Percentiles rank a stretch among this genome's conserved stretches.
These are phyloP conservation scores for Ceratobasidium sp. DNA, from an alignment of 1,284 basidiomycete species.

Conservation along the genomic window DNA sequence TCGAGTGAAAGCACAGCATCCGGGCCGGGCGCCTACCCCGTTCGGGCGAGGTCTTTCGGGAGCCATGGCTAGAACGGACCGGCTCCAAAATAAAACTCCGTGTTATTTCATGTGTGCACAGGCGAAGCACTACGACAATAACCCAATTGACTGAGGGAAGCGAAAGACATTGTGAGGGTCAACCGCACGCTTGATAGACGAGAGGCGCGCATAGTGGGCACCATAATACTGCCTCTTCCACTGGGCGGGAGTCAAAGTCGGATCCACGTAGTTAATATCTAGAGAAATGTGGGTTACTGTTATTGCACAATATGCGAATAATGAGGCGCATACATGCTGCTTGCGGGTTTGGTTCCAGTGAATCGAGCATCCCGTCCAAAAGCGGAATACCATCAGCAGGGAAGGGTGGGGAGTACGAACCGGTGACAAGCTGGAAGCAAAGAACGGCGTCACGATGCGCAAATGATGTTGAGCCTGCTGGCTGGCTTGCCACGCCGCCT, in stretches of 20 bases:
- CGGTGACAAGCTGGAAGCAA: conserved; percentile 55
- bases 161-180: conserved; percentile 46
- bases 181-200: conserved; percentile 30
- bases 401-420: conserved; percentile 52
- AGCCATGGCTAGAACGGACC: not conserved
- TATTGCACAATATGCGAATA: not conserved
- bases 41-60: no score
- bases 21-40: not conserved
- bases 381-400: conserved; percentile 52
- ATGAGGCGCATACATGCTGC: conserved; percentile 1
- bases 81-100: not conserved
- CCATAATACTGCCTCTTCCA: conserved; percentile 45
- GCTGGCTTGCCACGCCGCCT: conserved; percentile 50
- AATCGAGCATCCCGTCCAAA: conserved; percentile 51
- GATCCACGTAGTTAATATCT: conserved; percentile 46
- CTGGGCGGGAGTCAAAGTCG: conserved; percentile 38
- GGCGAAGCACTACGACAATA: conserved; percentile 7
- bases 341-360: conserved; percentile 41
- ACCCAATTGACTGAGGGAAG: conserved; percentile 45
- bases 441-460: conserved; percentile 52
- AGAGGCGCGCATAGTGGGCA: conserved; percentile 23
- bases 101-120: not conserved
- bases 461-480: conserved; percentile 51
- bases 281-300: not conserved
- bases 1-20: not conserved